Conservation (phyloP, 345 rosid species). For the Streptanthus diversifolius region DNA sequence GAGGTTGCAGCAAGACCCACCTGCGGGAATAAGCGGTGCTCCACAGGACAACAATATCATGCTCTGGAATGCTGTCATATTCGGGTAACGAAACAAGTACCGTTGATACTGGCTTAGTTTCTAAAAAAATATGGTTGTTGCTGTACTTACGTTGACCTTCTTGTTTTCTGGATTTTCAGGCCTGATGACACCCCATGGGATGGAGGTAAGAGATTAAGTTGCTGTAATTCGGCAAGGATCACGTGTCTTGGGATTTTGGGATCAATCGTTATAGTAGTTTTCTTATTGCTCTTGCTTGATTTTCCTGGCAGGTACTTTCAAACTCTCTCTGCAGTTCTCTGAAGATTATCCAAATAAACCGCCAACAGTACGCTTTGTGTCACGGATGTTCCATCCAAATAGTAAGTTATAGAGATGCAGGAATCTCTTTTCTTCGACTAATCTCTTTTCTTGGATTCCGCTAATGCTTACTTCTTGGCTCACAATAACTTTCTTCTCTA, state of each 20-base stretch:
- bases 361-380: constrained; percentile 63
- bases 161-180: constrained; percentile 31
- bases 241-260: background rate
- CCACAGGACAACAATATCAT: constrained; percentile 60
- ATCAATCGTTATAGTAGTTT: background rate
- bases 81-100: constrained; percentile 43
- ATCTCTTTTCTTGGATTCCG: background rate
- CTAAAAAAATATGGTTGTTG: background rate
- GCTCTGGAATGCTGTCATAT: constrained; percentile 69
- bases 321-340: constrained; percentile 54
- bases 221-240: background rate
- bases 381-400: constrained; percentile 66
- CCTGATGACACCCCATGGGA: constrained; percentile 71
- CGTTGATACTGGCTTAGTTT: background rate
- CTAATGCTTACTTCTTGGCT: background rate
- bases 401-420: constrained; percentile 39
- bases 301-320: constrained; percentile 51
- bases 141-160: background rate
- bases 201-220: constrained; percentile 39
- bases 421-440: background rate
- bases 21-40: constrained; percentile 66
- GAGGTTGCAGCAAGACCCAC: constrained; percentile 72
- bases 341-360: constrained; percentile 74
- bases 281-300: constrained; percentile 8
- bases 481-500: background rate